These are phyloP conservation scores for Cladosporium velox DNA, from an alignment of 2,329 filamentous ascomycete genomes.

Conservation along the genomic window DNA sequence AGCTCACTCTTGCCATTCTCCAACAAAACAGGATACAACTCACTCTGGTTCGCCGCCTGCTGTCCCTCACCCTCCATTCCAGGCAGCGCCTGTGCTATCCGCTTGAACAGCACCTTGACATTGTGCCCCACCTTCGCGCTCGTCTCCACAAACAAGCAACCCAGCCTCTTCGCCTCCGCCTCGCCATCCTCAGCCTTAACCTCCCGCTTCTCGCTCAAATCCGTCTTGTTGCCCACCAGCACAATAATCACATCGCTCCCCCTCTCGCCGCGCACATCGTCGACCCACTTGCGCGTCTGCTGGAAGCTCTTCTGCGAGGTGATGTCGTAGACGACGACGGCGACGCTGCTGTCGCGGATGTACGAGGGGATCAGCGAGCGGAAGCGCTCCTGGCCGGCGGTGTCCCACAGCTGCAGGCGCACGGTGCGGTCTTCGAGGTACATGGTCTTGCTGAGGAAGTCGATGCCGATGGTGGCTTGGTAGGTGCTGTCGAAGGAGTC, in stretches of 20 bases:
- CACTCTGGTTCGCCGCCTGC: conserved; percentile 78
- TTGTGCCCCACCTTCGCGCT: conserved; percentile 98
- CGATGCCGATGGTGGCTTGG: conserved; percentile 98
- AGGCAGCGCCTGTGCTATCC: conserved; percentile 95
- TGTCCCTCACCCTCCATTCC: conserved; percentile 93
- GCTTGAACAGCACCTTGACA: conserved; percentile 94
- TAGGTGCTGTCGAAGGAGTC: conserved; percentile 99
- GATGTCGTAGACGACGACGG: conserved; percentile 98
- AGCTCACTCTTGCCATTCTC: background rate
- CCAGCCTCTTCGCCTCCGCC: conserved; percentile 97
- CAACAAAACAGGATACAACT: conserved; percentile 41
- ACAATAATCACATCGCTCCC: conserved; percentile 99
- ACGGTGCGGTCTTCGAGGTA: conserved; percentile 98
- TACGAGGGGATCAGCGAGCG: conserved; percentile 96
- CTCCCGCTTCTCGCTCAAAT: conserved; percentile 96
- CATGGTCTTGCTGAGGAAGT: conserved; percentile 99
- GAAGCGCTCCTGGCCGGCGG: conserved; percentile 95
- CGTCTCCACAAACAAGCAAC: conserved; percentile 98
- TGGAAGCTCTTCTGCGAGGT: conserved; percentile 86
- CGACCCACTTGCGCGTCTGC: conserved; percentile 99
- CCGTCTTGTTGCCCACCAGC: conserved; percentile 97
- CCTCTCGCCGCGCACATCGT: conserved; percentile 93
- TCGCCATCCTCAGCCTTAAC: conserved; percentile 95
- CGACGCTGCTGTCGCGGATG: conserved; percentile 96
- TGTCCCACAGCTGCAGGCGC: conserved; percentile 97